Evolutionary conservation across 176 grass and related monocot genomes (phyloP), one percentile per base, ranked within the genome.

Genomic region (Cymbopogon citratus): DNA sequence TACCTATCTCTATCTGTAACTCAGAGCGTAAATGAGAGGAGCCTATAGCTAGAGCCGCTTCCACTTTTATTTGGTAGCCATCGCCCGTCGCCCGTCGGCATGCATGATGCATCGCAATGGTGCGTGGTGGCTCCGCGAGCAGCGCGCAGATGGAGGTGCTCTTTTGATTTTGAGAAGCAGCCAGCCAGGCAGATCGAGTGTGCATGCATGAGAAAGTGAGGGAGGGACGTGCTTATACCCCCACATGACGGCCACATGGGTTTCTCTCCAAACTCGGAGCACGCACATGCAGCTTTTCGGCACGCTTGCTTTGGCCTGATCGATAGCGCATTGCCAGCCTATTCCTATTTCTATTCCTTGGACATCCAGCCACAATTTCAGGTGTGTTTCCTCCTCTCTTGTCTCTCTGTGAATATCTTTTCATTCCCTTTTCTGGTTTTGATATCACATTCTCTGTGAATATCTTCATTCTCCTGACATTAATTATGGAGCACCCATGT

Each of bases 241-340:
- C 82, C 86, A 84, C 87, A 88, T 88, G 86, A 66, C 26, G 69
- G 75, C 75, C 87, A 84, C 81, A 84, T 84, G 81, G 76, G 15
- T 51, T 88, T 76, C 87, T 80, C 70, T 74, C 81, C 76, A 75
- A 51, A 41, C 48, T 80, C 31, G 76, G 81, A 28, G 14, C 39
- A 45, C 1, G 49, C 75, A 80, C 87, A 84, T 87, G 86, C 9
- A 48, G 12, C 74, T 63, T 81, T 59, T 74, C 74, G 31, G n/a
- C 39, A 28, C 63, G 51, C 65, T 61, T 16, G 70, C 35, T 0
- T 36, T 36, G 35, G 4, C 3, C 6, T 36, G 4, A 36, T 36
- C 35, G 3, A 26, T 65, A 44, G 54, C 59, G 41, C n/a, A 34
- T 7, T 18, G 57, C 40, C 44, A 39, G 7, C 38, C 38, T 39